Evolutionary conservation across 1,284 basidiomycete genomes (phyloP).

Genomic region (Cystobasidium sp.): DNA sequence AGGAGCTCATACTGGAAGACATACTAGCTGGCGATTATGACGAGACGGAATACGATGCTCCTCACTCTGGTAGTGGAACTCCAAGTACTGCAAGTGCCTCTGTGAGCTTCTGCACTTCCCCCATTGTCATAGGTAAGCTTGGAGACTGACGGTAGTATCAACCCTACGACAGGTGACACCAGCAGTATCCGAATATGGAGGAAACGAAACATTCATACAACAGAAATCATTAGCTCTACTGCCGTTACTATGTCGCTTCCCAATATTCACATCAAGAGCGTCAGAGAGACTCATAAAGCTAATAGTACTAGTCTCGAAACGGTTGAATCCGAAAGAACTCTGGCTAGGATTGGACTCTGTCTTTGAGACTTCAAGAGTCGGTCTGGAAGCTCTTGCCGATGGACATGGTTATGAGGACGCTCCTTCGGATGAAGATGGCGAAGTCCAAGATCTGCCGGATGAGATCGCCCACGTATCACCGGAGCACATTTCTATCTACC

Average conservation of each 20-base stretch:
- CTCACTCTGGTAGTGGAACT: background rate
- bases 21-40: conserved; percentile 10
- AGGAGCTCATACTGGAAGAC: conserved; percentile 29
- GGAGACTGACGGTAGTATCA: no score
- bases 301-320: conserved; percentile 17
- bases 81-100: background rate
- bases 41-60: background rate
- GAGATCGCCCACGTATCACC: background rate
- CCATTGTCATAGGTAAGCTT: no score
- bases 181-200: background rate
- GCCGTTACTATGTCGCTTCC: conserved; percentile 22
- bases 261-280: background rate
- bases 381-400: conserved; percentile 13
- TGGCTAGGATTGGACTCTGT: conserved; percentile 21
- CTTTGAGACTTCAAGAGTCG: conserved; percentile 7
- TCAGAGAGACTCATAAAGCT: conserved; percentile 9
- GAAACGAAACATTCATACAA: conserved; percentile 23
- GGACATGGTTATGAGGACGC: background rate
- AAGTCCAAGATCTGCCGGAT: background rate
- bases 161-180: background rate
- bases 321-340: conserved; percentile 10
- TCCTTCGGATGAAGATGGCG: background rate
- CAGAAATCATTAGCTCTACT: conserved; percentile 17
- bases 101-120: no score
- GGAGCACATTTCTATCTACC: conserved; percentile 9